phyloP scores from a whole-genome alignment of 2,329 filamentous ascomycete genomes.

The Talaromyces sp. region DNA sequence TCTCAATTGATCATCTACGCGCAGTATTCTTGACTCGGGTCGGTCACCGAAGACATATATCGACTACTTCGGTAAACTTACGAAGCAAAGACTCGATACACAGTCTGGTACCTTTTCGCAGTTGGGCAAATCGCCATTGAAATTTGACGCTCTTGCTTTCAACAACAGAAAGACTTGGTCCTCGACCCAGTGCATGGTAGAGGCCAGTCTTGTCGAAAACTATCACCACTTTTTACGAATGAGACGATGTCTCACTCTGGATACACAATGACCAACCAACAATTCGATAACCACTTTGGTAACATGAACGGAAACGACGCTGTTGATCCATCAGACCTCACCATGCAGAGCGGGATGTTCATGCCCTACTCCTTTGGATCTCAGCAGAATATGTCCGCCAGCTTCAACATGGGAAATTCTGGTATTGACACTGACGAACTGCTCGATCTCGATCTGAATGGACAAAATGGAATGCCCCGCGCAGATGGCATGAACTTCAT shows the following conservation, averaged over 20 bases:
- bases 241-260: constrained; percentile 44
- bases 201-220: constrained; percentile 62
- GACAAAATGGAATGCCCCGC: constrained; percentile 34
- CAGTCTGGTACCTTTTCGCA: constrained; percentile 1
- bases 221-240: constrained; percentile 39
- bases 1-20: neutral
- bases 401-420: constrained; percentile 71
- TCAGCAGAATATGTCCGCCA: constrained; percentile 61
- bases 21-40: neutral
- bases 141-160: neutral
- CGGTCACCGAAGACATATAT: constrained; percentile 4
- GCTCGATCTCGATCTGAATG: constrained; percentile 55
- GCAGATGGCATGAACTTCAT: constrained; percentile 34
- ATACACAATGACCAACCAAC: constrained; percentile 50
- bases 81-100: neutral
- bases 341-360: constrained; percentile 55
- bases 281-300: constrained; percentile 46
- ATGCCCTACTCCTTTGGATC: constrained; percentile 56
- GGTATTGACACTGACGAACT: constrained; percentile 85
- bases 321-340: constrained; percentile 81
- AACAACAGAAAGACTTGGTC: neutral
- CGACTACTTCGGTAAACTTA: neutral
- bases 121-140: neutral
- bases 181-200: constrained; percentile 43
- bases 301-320: constrained; percentile 47